These are phyloP conservation scores for Botrytis porri DNA, from an alignment of 2,329 filamentous ascomycete genomes.

Conservation along the genomic window DNA sequence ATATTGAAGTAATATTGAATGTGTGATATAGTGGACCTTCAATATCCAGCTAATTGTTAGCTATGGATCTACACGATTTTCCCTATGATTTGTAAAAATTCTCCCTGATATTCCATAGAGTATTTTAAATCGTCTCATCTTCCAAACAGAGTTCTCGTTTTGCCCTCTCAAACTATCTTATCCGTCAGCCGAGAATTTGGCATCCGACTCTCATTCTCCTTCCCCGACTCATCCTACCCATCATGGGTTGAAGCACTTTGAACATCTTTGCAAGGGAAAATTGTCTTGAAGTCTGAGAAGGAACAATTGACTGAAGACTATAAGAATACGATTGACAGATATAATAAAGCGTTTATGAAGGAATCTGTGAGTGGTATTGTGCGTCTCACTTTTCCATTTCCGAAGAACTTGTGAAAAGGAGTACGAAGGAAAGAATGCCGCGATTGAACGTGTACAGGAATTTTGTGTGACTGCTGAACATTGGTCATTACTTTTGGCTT, in stretches of 20 bases:
- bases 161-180: background rate
- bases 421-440: accelerated
- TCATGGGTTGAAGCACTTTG: background rate
- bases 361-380: background rate
- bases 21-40: background rate
- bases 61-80: background rate
- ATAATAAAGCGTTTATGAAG: background rate
- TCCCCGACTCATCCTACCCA: background rate
- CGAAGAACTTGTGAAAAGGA: background rate
- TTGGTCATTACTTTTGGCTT: background rate
- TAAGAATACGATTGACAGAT: background rate
- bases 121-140: background rate
- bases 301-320: accelerated
- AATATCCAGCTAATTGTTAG: background rate
- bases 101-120: accelerated
- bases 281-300: background rate
- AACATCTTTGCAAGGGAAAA: background rate
- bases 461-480: background rate
- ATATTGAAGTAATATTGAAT: background rate
- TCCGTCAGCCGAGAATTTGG: background rate
- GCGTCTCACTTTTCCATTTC: background rate
- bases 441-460: background rate
- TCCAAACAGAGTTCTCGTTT: background rate
- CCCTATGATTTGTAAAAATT: background rate
- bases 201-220: background rate